Base-by-base conservation (phyloP, 2,329 filamentous ascomycete genomes). In the Emydomyces testavorans region DNA sequence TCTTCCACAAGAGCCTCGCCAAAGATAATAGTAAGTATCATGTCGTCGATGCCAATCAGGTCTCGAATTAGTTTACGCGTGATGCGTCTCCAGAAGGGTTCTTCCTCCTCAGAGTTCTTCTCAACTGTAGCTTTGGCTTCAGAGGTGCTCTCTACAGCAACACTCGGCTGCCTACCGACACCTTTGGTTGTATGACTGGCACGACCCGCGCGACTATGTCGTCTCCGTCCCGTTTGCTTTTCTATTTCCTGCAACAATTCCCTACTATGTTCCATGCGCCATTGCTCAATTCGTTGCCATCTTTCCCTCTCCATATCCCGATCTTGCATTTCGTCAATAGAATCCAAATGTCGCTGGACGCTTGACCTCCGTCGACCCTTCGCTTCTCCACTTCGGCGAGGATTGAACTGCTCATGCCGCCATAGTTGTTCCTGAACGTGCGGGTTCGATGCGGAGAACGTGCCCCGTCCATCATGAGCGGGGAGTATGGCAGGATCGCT, bases 251-350 rank as follows among this genome's bases (percentile, higher is more conserved):
- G 85, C 28, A 95, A 65, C 23, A 98, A 71, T 8, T 86, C 79
- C 50, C 79, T 78, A 63, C 88, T 94, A 63, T 98, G 89, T 60
- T 96, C 90, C 60, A 93, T 68, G 48, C 89, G 78, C 92, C 92
- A 98, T 44, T 79, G 77, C 65, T 96, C 90, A 60, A 98, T 94
- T 51, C 90, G 78, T 57, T 82, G 79, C 61, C 82, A 83, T 60
- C 83, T 82, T 56, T 94, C 87, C 34, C 77, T 71, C 54, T 87
- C 82, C 34, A 80, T 76, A 23, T 73, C 67, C 29, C 71, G 67
- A 35, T 77, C 74, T 31, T 73, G 71, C 49, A 79, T 74, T 55
- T 78, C 70, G 51, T 75, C 72, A 34, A 80, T 63, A 8, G 71
- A 68, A 54, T 78, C 76, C 10, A 80, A 57, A 49, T 74, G 70